Percentiles rank a stretch among this genome's conserved stretches.
These are phyloP conservation scores for Davidsoniella neocaledoniae DNA, from an alignment of 2,329 filamentous ascomycete species.

Conservation along the genomic window DNA sequence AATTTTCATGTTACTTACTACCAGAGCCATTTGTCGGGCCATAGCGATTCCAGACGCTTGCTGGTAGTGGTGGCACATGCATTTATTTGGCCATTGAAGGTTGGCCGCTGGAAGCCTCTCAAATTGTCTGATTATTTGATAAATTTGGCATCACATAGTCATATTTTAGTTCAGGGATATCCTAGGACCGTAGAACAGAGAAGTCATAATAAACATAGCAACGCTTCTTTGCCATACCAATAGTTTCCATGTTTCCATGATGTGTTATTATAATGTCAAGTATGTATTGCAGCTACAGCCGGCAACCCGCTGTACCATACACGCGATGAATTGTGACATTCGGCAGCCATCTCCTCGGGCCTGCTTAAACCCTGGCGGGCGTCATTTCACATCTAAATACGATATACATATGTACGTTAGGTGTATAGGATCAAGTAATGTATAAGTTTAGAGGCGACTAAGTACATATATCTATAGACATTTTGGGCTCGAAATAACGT, in stretches of 20 bases:
- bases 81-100: too few relatives aligned
- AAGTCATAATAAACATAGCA: constrained; percentile 12
- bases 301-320: too few relatives aligned
- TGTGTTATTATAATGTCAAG: neutral
- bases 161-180: neutral
- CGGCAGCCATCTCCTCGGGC: too few relatives aligned
- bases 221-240: too few relatives aligned
- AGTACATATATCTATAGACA: neutral
- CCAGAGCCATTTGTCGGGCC: neutral
- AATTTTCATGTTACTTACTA: neutral
- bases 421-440: neutral
- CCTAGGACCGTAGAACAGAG: constrained; percentile 1
- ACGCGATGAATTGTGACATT: too few relatives aligned
- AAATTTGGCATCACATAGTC: neutral
- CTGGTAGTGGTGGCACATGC: too few relatives aligned
- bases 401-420: too few relatives aligned
- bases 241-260: too few relatives aligned
- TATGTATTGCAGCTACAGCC: too few relatives aligned
- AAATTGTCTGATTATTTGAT: neutral
- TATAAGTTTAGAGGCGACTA: neutral
- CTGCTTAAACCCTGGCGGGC: too few relatives aligned
- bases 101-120: too few relatives aligned
- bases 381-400: neutral
- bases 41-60: too few relatives aligned
- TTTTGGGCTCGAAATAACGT: neutral